phyloP scores from a whole-genome alignment of 257 asterid genomes.

The Penstemon newberryi region DNA sequence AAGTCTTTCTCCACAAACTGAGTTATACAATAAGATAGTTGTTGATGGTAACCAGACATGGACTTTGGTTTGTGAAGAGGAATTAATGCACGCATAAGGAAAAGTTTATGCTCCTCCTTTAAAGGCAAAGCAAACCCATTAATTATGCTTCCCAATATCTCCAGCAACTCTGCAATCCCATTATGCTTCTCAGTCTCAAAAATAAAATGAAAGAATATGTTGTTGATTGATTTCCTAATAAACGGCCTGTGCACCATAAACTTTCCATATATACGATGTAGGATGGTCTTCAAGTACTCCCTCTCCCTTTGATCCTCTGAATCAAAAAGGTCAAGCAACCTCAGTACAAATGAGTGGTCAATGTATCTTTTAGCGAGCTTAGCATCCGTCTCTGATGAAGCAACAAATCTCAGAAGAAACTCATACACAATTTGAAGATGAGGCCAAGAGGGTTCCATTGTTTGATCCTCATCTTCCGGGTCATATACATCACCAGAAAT shows the following conservation, averaged over 20 bases:
- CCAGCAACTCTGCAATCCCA: constrained; percentile 26
- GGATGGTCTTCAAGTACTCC: constrained; percentile 58
- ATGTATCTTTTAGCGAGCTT: constrained; percentile 62
- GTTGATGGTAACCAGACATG: constrained; percentile 17
- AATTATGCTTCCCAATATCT: constrained; percentile 28
- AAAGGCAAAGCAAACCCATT: constrained; percentile 27
- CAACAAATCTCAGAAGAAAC: constrained; percentile 52
- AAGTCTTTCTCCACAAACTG: constrained; percentile 27
- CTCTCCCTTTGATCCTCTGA: constrained; percentile 67
- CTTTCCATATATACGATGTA: constrained; percentile 59
- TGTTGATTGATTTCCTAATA: constrained; percentile 61
- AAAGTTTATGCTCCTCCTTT: constrained; percentile 28
- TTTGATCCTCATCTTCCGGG: constrained; percentile 61
- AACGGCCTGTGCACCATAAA: constrained; percentile 68
- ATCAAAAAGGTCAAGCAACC: constrained; percentile 56
- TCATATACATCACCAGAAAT: constrained; percentile 45
- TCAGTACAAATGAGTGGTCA: constrained; percentile 64
- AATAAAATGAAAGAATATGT: constrained; percentile 52
- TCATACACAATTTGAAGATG: constrained; percentile 66
- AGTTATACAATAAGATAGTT: constrained; percentile 19
- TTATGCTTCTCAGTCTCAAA: constrained; percentile 61
- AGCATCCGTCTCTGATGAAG: constrained; percentile 56
- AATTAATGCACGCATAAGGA: constrained; percentile 18
- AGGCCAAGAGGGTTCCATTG: constrained; percentile 59
- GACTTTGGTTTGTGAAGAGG: constrained; percentile 31